Percentiles rank a stretch among this genome's conserved stretches.
These are phyloP conservation scores for Eucalyptus leucophloia DNA, from an alignment of 345 rosid genomes.

Conservation along the genomic window DNA sequence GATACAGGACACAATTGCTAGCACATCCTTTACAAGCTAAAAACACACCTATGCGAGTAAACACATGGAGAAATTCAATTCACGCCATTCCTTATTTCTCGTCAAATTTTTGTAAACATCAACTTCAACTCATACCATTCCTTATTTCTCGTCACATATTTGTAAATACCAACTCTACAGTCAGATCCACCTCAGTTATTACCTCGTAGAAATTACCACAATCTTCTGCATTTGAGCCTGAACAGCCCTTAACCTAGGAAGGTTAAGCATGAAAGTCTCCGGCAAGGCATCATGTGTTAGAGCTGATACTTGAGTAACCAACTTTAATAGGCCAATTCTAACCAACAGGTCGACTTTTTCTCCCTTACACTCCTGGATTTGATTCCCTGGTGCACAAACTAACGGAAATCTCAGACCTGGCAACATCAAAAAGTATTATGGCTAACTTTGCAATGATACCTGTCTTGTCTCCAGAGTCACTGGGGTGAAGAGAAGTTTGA, in stretches of 20 bases:
- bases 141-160: neutral
- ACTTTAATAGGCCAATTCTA: constrained; percentile 75
- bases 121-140: neutral
- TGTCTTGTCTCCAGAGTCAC: constrained; percentile 12
- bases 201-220: constrained; percentile 64
- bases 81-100: neutral
- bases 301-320: constrained; percentile 53
- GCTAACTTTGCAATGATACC: constrained; percentile 5
- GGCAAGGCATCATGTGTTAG: constrained; percentile 45
- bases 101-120: neutral
- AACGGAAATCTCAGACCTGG: neutral
- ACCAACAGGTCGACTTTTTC: constrained; percentile 55
- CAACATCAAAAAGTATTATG: neutral
- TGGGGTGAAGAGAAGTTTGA: neutral
- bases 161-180: neutral
- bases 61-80: neutral
- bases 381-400: constrained; percentile 17
- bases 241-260: constrained; percentile 51
- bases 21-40: neutral
- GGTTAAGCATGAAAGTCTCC: constrained; percentile 62
- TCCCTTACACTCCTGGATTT: constrained; percentile 51
- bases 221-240: constrained; percentile 84
- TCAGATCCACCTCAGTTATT: neutral
- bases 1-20: neutral
- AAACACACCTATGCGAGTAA: neutral